These are phyloP conservation scores for Pleurotus citrinopileatus DNA, from an alignment of 768 basidiomycete genomes.

Conservation along the genomic window DNA sequence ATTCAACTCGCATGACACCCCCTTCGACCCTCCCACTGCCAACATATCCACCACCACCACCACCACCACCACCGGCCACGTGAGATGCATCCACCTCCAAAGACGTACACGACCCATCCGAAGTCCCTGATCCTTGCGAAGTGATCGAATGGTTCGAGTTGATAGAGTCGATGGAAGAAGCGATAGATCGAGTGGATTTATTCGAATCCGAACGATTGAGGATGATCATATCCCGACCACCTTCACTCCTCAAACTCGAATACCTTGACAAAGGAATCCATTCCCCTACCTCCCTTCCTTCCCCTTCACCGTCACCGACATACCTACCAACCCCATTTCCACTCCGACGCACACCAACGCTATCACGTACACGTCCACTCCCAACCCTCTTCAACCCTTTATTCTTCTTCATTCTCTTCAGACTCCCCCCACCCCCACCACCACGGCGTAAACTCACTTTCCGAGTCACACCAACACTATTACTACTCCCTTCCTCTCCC, in stretches of 20 bases:
- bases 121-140: too few relatives aligned
- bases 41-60: neutral
- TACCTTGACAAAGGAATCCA: neutral
- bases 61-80: neutral
- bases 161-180: neutral
- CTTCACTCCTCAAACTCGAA: neutral
- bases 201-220: conserved; percentile 1
- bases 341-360: neutral
- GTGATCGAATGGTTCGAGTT: neutral
- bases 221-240: neutral
- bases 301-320: neutral
- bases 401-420: neutral
- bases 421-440: neutral
- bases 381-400: neutral
- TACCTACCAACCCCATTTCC: neutral
- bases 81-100: neutral
- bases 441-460: neutral
- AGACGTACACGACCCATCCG: neutral
- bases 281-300: neutral
- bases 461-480: neutral
- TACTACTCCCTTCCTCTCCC: conserved; percentile 26
- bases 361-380: neutral
- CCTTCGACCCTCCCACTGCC: neutral
- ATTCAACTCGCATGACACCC: neutral
- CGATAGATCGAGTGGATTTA: neutral